Base-by-base conservation (phyloP, 768 basidiomycete genomes). In the Xanthoconium stramineum region DNA sequence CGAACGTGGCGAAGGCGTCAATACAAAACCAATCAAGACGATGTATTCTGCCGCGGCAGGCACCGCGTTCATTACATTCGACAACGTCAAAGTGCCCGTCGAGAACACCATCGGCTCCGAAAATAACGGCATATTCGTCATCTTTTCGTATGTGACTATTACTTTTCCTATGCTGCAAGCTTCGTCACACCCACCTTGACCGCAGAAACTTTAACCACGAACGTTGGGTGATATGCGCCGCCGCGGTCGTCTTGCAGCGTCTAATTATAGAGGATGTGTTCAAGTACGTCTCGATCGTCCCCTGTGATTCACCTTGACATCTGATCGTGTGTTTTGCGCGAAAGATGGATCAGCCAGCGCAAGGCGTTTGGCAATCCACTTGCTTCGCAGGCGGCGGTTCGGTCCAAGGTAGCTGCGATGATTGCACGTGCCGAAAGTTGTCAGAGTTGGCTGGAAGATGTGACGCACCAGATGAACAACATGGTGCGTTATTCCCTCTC, bases 381-480 rank as follows among this genome's bases (percentile, higher is more conserved):
- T 42, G 68, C 66, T 54, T 79, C 82, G 3, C 88, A 88, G 66
- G 79, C 90, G 5, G 89, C 93, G 60, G 84, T 93, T 58, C 80
- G 91, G 32, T 73, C 80, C 37, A 92, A 91, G 75, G 74, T 94
- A 37, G 89, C 89, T 6, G 72, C 19, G 40, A 94, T 94, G 89
- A 90, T 64, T 19, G 60, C 56, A 69, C 84, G 88, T 42, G 79
- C 84, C 28, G 91, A 93, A 67, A 81, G 83, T 38, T 80, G 80
- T 24, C 91, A 92, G 68, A 79, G 75, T 24, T 93, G 89, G 89
- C 73, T 93, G 5, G 91, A 93, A 73, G 85, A 80, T 56, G 71
- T 93, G 52, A 92, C 89, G 0, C 84, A 83, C 68, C 90, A 92
- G 70, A 91, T 92, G 89, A 82, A 76, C 66, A 80, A 89, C 59